A percentile compares a stretch with the other conserved stretches of the same genome.
phyloP scores from a whole-genome alignment of 1,284 basidiomycete species.

The Rhodotorula sp. region DNA sequence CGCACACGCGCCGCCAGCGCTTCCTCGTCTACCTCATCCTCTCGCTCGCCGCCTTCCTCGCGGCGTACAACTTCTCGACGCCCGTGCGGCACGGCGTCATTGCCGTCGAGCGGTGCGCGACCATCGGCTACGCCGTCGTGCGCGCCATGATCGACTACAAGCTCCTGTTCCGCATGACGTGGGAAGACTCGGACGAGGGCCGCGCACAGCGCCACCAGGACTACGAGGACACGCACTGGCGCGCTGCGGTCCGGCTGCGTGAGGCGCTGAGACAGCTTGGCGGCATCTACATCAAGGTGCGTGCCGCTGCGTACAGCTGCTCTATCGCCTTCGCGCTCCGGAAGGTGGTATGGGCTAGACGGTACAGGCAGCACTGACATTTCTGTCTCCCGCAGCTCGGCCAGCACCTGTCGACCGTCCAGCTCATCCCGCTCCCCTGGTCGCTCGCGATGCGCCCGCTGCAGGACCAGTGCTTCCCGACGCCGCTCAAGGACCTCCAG shows the following conservation, averaged over 20 bases:
- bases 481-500: slow-evolving; percentile 68
- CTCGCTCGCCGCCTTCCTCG: slow-evolving; percentile 10
- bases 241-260: slow-evolving; percentile 73
- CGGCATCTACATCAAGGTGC: slow-evolving; percentile 87
- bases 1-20: background rate
- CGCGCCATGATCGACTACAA: slow-evolving; percentile 79
- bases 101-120: slow-evolving; percentile 62
- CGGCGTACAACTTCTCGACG: slow-evolving; percentile 51
- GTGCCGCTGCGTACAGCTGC: slow-evolving; percentile 42
- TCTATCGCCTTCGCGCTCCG: background rate
- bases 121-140: slow-evolving; percentile 55
- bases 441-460: slow-evolving; percentile 62
- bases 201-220: slow-evolving; percentile 55
- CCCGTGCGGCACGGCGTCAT: slow-evolving; percentile 54
- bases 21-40: slow-evolving; percentile 3
- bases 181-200: slow-evolving; percentile 34
- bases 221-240: slow-evolving; percentile 60
- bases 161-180: slow-evolving; percentile 62
- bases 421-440: slow-evolving; percentile 66
- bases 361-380: background rate
- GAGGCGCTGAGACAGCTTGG: slow-evolving; percentile 83
- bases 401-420: slow-evolving; percentile 73
- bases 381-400: slow-evolving; percentile 55
- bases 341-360: background rate
- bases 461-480: slow-evolving; percentile 66